These are phyloP conservation scores for Trichoderma brevicompactum DNA, from an alignment of 2,329 filamentous ascomycete species.

Conservation along the genomic window DNA sequence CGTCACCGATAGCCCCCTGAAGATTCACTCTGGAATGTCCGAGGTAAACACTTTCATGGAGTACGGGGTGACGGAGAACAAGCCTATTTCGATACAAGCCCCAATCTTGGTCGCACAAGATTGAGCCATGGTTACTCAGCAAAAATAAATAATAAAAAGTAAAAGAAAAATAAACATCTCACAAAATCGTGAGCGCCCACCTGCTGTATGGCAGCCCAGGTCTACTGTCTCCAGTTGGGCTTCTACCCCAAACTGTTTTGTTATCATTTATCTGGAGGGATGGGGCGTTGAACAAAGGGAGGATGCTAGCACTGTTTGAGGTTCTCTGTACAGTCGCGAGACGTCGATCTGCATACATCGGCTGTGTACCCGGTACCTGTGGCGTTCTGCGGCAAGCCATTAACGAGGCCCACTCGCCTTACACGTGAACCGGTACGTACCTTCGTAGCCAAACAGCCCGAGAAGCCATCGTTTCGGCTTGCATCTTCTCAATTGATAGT, in stretches of 20 bases:
- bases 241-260: neutral
- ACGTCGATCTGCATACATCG: neutral
- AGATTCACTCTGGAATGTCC: neutral
- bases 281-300: neutral
- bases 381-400: conserved; percentile 16
- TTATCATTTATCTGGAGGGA: neutral
- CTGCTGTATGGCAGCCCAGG: neutral
- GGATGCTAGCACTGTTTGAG: neutral
- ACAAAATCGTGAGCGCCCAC: neutral
- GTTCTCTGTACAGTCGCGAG: neutral
- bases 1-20: neutral
- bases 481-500: conserved; percentile 25
- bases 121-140: too few species aligned
- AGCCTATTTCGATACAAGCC: too few species aligned
- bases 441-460: conserved; percentile 19
- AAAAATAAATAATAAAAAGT: neutral
- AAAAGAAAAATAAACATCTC: neutral
- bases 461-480: conserved; percentile 22
- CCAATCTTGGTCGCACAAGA: too few species aligned
- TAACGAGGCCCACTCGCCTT: conserved; percentile 6
- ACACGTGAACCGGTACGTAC: conserved; percentile 29
- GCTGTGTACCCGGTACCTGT: conserved; percentile 8
- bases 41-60: neutral
- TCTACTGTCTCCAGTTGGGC: conserved; percentile 10
- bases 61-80: neutral